Base-by-base conservation (phyloP, 164 flowering plant species). In the Vitis vinifera region DNA sequence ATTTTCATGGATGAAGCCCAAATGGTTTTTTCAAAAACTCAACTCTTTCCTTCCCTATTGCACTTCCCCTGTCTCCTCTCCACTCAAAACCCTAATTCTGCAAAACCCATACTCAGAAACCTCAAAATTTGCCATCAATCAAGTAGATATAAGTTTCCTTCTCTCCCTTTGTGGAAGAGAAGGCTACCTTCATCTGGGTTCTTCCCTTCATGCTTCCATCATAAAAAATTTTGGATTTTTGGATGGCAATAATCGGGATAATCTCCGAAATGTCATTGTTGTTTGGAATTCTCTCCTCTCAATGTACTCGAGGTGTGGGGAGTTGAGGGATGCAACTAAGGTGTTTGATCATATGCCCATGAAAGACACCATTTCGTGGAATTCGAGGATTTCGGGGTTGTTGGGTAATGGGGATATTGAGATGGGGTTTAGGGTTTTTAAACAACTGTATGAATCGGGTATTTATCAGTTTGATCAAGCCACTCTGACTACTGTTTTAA, bases 341-440 rank as follows among this genome's bases (percentile, higher is more conserved):
- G 61, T 93, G 89, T 91, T 93, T 68, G 92, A 84, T 66, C 65
- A 74, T 56, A 89, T 91, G 91, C 86, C 85, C 2, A 6, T 82
- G 3, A 90, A 68, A 80, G 98, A 93, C 73, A 87, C 88, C 0
- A 76, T 93, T 1, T 91, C 98, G 1, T 91, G 93, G 94, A 94
- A 94, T 64, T 79, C 87, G 1, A 56, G 87, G 70, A 75, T 94
- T 17, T 81, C 86, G 17, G 93, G 92, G 59, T 82, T 71, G 74
- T 60, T 91, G 29, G 82, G 67, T 11, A 70, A 50, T 50, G 81
- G 85, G 67, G 73, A 78, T 2, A 64, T 89, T 47, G 71, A 63
- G 10, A 6, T 16, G 37, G 94, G 97, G 14, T 82, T 92, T 66
- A 62, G 55, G 15, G 69, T 64, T 51, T 87, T 91, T 71, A 91